Percentiles rank a stretch among this genome's conserved stretches.
phyloP scores from a whole-genome alignment of 495 filamentous ascomycete genomes.

The Aspergillus ellipticus region DNA sequence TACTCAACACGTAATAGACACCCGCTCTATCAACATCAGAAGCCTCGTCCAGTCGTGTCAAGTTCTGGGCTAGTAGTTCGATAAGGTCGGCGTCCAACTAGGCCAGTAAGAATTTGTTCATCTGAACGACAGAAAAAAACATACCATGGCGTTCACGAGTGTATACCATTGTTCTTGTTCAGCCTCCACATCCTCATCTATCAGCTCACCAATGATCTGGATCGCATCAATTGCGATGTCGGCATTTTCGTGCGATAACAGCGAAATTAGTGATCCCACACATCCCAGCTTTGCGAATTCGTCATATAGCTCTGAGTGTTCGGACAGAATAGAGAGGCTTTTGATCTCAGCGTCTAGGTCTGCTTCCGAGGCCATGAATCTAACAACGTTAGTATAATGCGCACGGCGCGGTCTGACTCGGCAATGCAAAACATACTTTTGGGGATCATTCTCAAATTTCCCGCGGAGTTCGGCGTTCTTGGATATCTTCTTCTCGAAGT shows the following conservation, averaged over 20 bases:
- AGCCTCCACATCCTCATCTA: conserved; percentile 88
- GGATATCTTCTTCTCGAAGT: conserved; percentile 85
- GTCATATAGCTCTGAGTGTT: conserved; percentile 79
- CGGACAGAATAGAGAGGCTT: conserved; percentile 78
- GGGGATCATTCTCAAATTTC: conserved; percentile 78
- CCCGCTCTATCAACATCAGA: conserved; percentile 76
- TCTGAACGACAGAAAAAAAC: conserved; percentile 2
- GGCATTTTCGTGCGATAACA: conserved; percentile 93
- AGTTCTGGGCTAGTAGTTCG: conserved; percentile 76
- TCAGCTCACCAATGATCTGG: conserved; percentile 88
- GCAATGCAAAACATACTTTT: conserved; percentile 58
- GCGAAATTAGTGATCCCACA: conserved; percentile 66
- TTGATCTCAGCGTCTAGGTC: conserved; percentile 91
- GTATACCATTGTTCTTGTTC: conserved; percentile 78
- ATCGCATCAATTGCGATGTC: conserved; percentile 93
- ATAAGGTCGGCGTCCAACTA: conserved; percentile 75
- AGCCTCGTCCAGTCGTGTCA: conserved; percentile 75
- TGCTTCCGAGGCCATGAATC: conserved; percentile 80
- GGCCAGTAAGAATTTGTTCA: conserved; percentile 29
- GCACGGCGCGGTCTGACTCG: not conserved
- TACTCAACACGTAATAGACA: conserved; percentile 77
- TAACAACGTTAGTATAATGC: conserved; percentile 23
- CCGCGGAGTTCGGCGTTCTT: conserved; percentile 92
- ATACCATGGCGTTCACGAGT: conserved; percentile 74
- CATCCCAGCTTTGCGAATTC: conserved; percentile 81